phyloP scores from a whole-genome alignment of 192 early-diverging fungal species.

The Coemansia sp. region DNA sequence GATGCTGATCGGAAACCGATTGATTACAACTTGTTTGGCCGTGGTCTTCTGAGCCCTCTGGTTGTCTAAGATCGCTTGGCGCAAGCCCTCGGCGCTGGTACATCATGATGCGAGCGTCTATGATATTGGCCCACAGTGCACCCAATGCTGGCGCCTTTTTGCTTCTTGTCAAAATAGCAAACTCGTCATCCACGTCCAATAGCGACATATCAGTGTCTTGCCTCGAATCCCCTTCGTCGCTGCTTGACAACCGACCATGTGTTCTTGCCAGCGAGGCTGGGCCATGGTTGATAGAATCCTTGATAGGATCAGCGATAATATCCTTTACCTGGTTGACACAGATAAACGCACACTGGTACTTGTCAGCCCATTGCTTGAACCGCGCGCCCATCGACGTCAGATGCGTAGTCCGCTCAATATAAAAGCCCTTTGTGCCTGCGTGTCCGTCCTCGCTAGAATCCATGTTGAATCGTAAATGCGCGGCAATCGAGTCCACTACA shows the following conservation, averaged over 20 bases:
- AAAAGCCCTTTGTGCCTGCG: conserved; percentile 14
- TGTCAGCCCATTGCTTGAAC: conserved; percentile 64
- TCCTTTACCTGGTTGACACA: conserved; percentile 84
- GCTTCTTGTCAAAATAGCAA: conserved; percentile 5
- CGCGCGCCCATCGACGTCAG: conserved; percentile 63
- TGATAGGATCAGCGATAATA: conserved; percentile 18
- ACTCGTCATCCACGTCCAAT: conserved; percentile 15
- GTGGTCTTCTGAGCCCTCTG: not conserved
- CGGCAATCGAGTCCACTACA: conserved; percentile 85
- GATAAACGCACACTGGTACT: conserved; percentile 68
- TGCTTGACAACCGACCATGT: not conserved
- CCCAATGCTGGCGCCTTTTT: conserved; percentile 72
- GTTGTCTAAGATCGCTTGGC: conserved; percentile 8
- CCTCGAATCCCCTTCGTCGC: conserved; percentile 7
- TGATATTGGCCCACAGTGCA: conserved; percentile 69
- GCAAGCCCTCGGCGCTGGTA: conserved; percentile 36
- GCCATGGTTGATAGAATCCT: not conserved
- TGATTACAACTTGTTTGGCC: not conserved
- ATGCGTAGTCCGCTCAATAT: conserved; percentile 48
- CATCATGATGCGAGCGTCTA: conserved; percentile 68
- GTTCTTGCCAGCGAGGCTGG: not conserved
- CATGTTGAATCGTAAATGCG: conserved; percentile 57
- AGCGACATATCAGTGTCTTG: conserved; percentile 24
- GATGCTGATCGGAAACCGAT: not conserved
- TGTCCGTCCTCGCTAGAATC: conserved; percentile 8